These are phyloP conservation scores for Helichrysum umbraculigerum DNA, from an alignment of 129 eudicot species.

Conservation along the genomic window DNA sequence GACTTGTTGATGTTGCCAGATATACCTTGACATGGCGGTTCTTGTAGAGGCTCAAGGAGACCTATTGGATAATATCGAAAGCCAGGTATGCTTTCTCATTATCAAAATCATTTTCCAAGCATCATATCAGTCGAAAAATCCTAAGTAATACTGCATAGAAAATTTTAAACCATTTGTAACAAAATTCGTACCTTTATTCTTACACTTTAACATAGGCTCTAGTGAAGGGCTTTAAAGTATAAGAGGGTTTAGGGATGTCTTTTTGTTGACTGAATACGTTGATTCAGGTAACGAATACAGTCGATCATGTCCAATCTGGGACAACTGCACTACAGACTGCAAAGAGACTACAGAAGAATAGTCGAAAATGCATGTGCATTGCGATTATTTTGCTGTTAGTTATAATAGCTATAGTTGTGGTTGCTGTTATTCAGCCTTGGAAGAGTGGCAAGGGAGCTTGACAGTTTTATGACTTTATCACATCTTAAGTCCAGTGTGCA, in stretches of 20 bases:
- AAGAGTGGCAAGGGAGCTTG: slow-evolving; percentile 67
- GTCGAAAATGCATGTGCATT: slow-evolving; percentile 84
- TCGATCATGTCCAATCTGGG: slow-evolving; percentile 85
- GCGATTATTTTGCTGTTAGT: slow-evolving; percentile 72
- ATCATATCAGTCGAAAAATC: neutral
- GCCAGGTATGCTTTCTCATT: slow-evolving; percentile 55
- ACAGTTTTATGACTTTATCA: slow-evolving; percentile 17
- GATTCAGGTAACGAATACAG: slow-evolving; percentile 76
- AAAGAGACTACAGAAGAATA: slow-evolving; percentile 76
- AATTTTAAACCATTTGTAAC: slow-evolving; percentile 1
- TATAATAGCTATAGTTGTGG: slow-evolving; percentile 52
- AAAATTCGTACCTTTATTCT: slow-evolving; percentile 13
- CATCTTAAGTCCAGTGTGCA: slow-evolving; percentile 6
- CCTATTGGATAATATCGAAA: slow-evolving; percentile 81
- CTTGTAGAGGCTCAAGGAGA: slow-evolving; percentile 95
- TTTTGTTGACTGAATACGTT: slow-evolving; percentile 32
- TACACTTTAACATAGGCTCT: neutral
- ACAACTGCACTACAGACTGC: slow-evolving; percentile 81
- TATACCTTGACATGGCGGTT: slow-evolving; percentile 91
- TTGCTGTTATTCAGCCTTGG: slow-evolving; percentile 75
- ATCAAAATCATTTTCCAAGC: neutral
- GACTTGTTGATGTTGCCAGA: slow-evolving; percentile 43
- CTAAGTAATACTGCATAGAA: neutral
- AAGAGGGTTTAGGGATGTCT: neutral
- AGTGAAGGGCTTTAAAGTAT: neutral